Percentiles rank a stretch among this genome's conserved stretches.
These are phyloP conservation scores for Paraphoma sp. DNA, from an alignment of 2,329 filamentous ascomycete species.

Conservation along the genomic window DNA sequence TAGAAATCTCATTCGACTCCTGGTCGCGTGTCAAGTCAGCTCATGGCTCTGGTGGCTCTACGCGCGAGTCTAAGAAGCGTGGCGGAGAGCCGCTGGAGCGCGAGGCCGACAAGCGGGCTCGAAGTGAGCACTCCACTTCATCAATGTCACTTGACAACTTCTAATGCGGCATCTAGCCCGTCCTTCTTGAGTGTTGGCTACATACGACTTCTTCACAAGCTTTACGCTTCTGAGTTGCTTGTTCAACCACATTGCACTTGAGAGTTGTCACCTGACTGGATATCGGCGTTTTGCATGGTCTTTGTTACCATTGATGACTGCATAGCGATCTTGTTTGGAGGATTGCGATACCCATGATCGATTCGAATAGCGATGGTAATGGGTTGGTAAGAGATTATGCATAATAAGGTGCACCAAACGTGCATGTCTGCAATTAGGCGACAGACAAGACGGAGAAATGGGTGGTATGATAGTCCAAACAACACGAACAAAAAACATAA, in stretches of 20 bases:
- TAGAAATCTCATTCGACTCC: conserved; percentile 62
- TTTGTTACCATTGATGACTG: conserved; percentile 15
- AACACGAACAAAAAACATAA: no score
- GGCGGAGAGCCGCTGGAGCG: conserved; percentile 38
- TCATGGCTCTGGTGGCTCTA: conserved; percentile 42
- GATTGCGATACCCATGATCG: conserved; percentile 21
- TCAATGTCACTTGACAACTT: conserved; percentile 33
- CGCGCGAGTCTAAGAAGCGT: conserved; percentile 47
- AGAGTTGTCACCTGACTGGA: neutral
- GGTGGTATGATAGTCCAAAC: no score
- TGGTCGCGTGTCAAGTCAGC: conserved; percentile 71
- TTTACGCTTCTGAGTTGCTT: neutral
- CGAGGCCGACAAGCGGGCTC: conserved; percentile 38
- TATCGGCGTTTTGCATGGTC: neutral
- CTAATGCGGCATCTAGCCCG: conserved; percentile 29
- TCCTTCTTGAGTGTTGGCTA: conserved; percentile 16
- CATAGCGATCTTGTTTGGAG: conserved; percentile 19
- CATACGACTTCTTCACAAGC: neutral
- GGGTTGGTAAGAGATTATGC: neutral
- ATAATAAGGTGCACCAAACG: neutral
- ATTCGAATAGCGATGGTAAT: conserved; percentile 11
- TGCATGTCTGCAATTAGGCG: neutral
- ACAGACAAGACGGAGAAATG: no score
- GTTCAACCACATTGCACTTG: neutral
- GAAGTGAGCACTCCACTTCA: conserved; percentile 38